These are phyloP conservation scores for Pulicaria dysenterica DNA, from an alignment of 129 eudicot genomes.

Conservation along the genomic window DNA sequence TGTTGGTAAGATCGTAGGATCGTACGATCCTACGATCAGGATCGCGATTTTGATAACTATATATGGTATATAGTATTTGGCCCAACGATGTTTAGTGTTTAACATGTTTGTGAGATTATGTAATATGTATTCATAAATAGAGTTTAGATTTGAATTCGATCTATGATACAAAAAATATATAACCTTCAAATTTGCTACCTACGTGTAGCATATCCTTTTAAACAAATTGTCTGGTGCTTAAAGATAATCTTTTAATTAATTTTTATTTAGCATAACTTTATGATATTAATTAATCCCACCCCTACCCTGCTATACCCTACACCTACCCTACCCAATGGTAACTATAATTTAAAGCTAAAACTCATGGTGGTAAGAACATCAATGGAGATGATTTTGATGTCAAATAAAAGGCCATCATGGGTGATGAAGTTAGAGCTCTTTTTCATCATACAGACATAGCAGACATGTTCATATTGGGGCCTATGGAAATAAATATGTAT, in stretches of 20 bases:
- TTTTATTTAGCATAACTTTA: conserved; percentile 24
- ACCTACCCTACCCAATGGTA: conserved; percentile 20
- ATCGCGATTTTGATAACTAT: too few relatives aligned
- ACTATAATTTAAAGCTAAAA: conserved; percentile 16
- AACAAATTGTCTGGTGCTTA: conserved; percentile 24
- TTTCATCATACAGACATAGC: conserved; percentile 41
- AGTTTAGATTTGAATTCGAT: too few relatives aligned
- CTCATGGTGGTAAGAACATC: conserved; percentile 38
- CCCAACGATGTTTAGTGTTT: too few relatives aligned
- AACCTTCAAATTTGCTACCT: conserved; percentile 14
- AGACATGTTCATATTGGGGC: conserved; percentile 42
- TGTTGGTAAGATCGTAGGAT: too few relatives aligned
- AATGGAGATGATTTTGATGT: conserved; percentile 41
- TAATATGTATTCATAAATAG: too few relatives aligned
- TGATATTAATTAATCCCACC: conserved; percentile 22
- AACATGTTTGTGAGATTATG: too few relatives aligned
- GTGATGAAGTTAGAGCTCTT: conserved; percentile 41
- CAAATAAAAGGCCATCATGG: conserved; percentile 35
- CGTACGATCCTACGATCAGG: too few relatives aligned
- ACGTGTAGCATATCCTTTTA: conserved; percentile 29
- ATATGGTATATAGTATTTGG: too few relatives aligned
- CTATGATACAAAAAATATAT: too few relatives aligned
- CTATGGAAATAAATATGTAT: conserved; percentile 31
- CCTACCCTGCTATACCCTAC: conserved; percentile 1
- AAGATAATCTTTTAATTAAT: conserved; percentile 28